Evolutionary conservation across 495 filamentous ascomycete species (phyloP).

Genomic region (Entonaema liquescens): DNA sequence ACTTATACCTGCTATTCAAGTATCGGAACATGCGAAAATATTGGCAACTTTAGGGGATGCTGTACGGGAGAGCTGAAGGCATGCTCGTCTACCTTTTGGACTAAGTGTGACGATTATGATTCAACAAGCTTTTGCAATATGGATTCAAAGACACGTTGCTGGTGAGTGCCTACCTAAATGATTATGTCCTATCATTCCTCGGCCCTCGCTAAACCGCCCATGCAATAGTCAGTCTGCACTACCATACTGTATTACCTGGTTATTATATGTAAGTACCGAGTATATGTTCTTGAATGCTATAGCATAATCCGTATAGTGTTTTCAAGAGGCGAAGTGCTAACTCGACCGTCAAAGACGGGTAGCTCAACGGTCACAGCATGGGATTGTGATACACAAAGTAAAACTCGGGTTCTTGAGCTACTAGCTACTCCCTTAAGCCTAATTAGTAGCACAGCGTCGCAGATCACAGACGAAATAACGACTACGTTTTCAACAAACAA

Average conservation of each 20-base stretch:
- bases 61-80: constrained; percentile 28
- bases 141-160: constrained; percentile 31
- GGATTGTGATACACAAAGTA: constrained; percentile 32
- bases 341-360: constrained; percentile 16
- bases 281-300: too few species aligned
- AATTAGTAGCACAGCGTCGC: constrained; percentile 14
- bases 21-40: constrained; percentile 30
- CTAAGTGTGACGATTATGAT: constrained; percentile 34
- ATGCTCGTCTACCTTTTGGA: constrained; percentile 36
- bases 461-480: not conserved
- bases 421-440: constrained; percentile 34
- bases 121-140: constrained; percentile 20
- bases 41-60: constrained; percentile 27
- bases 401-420: constrained; percentile 22
- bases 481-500: constrained; percentile 1
- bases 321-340: constrained; percentile 11
- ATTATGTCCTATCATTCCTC: not conserved
- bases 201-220: not conserved
- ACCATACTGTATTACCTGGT: constrained; percentile 37
- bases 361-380: constrained; percentile 29
- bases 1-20: constrained; percentile 32
- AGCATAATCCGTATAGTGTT: not conserved
- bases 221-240: constrained; percentile 18
- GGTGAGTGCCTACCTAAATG: constrained; percentile 10
- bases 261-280: constrained; percentile 29